Conservation (phyloP, 139 green algal genomes). For the Micractinium sp. region DNA sequence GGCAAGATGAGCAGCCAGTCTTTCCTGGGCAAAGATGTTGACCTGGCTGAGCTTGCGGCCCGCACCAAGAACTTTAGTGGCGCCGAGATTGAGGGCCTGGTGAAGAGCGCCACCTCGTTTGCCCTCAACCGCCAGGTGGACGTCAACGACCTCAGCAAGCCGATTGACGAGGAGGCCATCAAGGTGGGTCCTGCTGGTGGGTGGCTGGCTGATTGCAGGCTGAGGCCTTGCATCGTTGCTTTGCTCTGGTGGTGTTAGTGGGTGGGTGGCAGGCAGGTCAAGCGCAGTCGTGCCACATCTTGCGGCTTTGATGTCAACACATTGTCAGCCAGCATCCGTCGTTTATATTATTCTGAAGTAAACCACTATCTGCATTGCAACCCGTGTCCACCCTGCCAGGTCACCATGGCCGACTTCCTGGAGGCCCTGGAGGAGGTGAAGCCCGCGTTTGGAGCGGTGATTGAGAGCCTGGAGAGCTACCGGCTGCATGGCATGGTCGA, state of each 20-base stretch:
- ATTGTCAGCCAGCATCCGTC: too few species aligned
- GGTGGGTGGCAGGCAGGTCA: not conserved
- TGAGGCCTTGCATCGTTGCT: too few species aligned
- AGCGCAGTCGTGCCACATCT: too few species aligned
- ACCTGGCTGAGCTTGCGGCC: conserved; percentile 84
- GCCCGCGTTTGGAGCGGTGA: conserved; percentile 93
- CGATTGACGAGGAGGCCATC: conserved; percentile 95
- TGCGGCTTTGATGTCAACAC: too few species aligned
- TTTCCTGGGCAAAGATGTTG: conserved; percentile 90
- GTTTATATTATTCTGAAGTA: too few species aligned
- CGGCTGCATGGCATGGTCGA: conserved; percentile 91
- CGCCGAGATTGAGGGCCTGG: conserved; percentile 96
- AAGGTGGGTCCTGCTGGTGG: conserved; percentile 65
- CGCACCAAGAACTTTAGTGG: conserved; percentile 95
- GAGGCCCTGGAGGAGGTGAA: conserved; percentile 91
- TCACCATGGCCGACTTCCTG: conserved; percentile 92
- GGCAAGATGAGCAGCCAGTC: conserved; percentile 86
- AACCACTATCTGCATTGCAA: too few species aligned
- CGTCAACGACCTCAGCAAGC: conserved; percentile 87
- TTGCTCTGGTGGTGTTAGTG: too few species aligned
- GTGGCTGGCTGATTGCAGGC: not conserved
- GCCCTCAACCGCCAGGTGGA: conserved; percentile 95
- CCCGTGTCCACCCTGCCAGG: conserved; percentile 22
- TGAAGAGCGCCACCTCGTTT: conserved; percentile 92
- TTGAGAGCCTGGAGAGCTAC: conserved; percentile 85